phyloP scores from a whole-genome alignment of 1,139 yeast genomes.

The Hemisphaericaspora xylofermentans region DNA sequence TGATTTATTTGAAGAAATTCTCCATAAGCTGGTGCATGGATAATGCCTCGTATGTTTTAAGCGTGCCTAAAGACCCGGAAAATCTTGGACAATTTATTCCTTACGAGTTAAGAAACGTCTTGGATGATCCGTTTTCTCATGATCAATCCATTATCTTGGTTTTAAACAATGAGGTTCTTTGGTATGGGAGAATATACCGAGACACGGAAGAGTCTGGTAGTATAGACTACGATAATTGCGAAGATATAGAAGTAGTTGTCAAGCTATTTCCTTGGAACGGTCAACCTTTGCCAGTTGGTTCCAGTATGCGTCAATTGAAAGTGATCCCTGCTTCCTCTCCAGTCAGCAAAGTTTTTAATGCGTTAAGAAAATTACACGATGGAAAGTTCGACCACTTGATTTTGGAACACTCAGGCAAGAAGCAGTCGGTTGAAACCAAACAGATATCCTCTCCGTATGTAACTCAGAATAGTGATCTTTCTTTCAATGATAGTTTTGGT shows the following conservation, averaged over 20 bases:
- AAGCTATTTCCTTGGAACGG: conserved; percentile 59
- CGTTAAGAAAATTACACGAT: conserved; percentile 61
- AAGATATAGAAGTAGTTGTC: conserved; percentile 43
- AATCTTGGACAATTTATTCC: conserved; percentile 42
- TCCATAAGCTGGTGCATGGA: conserved; percentile 42
- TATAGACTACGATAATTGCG: conserved; percentile 11
- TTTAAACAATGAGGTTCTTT: conserved; percentile 35
- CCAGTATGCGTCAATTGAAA: conserved; percentile 40
- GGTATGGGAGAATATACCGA: conserved; percentile 50
- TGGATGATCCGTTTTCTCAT: conserved; percentile 47
- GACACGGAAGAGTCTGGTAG: conserved; percentile 27
- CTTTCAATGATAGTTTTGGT: too few relatives aligned
- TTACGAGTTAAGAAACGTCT: conserved; percentile 39
- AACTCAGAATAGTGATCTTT: too few relatives aligned
- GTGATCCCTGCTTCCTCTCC: conserved; percentile 65
- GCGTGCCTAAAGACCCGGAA: conserved; percentile 37
- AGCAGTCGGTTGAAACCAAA: too few relatives aligned
- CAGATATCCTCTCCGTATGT: too few relatives aligned
- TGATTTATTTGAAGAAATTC: conserved; percentile 29
- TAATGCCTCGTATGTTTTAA: conserved; percentile 51
- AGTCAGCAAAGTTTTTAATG: conserved; percentile 58
- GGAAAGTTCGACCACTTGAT: conserved; percentile 57
- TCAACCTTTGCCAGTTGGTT: conserved; percentile 45
- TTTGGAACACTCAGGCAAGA: too few relatives aligned
- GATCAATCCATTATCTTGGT: conserved; percentile 50